Evolutionary conservation across 2,329 filamentous ascomycete genomes (phyloP), one percentile per base, ranked within the genome.

Genomic region (Aspergillus sojae): DNA sequence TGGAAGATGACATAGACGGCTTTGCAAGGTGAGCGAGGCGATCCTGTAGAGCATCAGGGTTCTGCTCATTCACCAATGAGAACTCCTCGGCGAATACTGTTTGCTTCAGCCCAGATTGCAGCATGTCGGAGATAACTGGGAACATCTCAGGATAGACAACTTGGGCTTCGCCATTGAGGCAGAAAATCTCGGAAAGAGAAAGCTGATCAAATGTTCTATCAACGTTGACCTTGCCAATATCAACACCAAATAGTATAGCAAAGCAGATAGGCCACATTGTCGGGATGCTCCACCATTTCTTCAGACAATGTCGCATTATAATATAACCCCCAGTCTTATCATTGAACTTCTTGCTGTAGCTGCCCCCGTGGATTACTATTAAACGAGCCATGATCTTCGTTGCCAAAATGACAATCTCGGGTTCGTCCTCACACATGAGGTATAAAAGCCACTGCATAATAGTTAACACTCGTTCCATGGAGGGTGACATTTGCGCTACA

Each of bases 191-290:
- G 5, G 93, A 78, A 1, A 99, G 83, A 63, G 86, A 90, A 68
- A 88, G 89, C 21, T 91, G 84, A 68, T 94, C 90, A 70, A 97
- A 91, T 30, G 89, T 84, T 67, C 87, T 85, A 58, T 91, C 87
- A 69, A 93, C 87, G 71, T 94, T 86, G 69, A 94, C 86, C 56
- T 87, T 87, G 2, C 88, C 89, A 53, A 96, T 87, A 72, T 97
- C 93, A 48, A 88, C 85, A 0, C 92, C 93, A 72, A 99, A 97
- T 2, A 99, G 79, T 26, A 98, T 91, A 59, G 92, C 89, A 77
- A 99, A 92, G 73, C 91, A 93, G 50, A 95, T 89, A 0, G 90
- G 89, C 95, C 95, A 98, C 30, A 98, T 79, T 0, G 88, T 87
- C 2, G 93, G 87, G 19, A 93, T 86, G 71, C 92, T 89, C 94